These are phyloP conservation scores for Dipodascus albidus DNA, from an alignment of 805 yeast genomes.

Conservation along the genomic window DNA sequence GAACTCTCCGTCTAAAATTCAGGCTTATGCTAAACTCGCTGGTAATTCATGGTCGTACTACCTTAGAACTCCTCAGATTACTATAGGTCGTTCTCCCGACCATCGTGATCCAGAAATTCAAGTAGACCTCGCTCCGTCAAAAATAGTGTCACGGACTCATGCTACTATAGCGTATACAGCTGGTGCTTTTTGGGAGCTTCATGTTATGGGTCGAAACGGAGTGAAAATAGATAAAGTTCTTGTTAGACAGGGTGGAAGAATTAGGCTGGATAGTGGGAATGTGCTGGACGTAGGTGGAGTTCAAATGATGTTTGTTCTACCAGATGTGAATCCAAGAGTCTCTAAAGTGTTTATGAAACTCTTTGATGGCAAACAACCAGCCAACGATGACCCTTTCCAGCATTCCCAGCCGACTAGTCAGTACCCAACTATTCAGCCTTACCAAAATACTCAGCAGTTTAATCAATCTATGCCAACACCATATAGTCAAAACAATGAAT, in stretches of 20 bases:
- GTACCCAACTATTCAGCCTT: neutral
- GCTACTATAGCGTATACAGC: constrained; percentile 75
- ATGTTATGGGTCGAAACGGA: constrained; percentile 83
- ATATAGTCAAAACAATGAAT: neutral
- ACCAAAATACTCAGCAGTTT: neutral
- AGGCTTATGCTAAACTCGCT: constrained; percentile 94
- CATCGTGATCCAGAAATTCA: constrained; percentile 33
- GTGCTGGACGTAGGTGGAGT: constrained; percentile 92
- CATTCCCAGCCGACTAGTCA: neutral
- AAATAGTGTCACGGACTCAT: constrained; percentile 89
- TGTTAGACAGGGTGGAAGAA: constrained; percentile 29
- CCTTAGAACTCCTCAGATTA: constrained; percentile 62
- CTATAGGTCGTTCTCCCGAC: constrained; percentile 68
- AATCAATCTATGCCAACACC: neutral
- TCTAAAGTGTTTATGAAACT: constrained; percentile 24
- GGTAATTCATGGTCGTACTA: constrained; percentile 91
- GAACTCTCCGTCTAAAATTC: constrained; percentile 59
- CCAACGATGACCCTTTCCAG: neutral
- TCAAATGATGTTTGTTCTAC: constrained; percentile 97
- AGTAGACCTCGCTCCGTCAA: constrained; percentile 93
- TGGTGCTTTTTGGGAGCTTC: constrained; percentile 74
- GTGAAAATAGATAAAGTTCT: constrained; percentile 73
- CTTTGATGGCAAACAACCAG: neutral
- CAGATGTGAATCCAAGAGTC: constrained; percentile 71
- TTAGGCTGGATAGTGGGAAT: constrained; percentile 67